Evolutionary conservation across 1,139 yeast genomes (phyloP).

Genomic region (Debaryomyces coudertii): DNA sequence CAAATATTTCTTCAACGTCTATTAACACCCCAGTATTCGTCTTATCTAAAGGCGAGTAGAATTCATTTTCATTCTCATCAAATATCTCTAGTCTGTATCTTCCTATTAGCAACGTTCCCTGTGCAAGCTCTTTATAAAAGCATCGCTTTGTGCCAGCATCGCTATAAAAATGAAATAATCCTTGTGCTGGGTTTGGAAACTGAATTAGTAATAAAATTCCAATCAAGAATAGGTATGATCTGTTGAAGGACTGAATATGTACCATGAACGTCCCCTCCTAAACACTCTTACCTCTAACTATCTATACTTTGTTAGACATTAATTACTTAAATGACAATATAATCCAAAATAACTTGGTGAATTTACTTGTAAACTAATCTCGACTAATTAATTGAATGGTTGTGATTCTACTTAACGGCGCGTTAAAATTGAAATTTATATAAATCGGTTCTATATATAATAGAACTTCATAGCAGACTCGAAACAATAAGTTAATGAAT

Average conservation of each 20-base stretch:
- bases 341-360: not conserved
- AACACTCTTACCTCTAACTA: not conserved
- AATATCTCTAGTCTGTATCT: constrained; percentile 58
- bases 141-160: constrained; percentile 64
- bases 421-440: constrained; percentile 5
- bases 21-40: constrained; percentile 42
- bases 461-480: not conserved
- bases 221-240: constrained; percentile 1
- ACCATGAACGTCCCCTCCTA: constrained; percentile 1
- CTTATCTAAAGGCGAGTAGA: constrained; percentile 42
- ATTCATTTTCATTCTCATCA: constrained; percentile 47
- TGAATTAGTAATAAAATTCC: constrained; percentile 5
- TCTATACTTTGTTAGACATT: not conserved
- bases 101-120: constrained; percentile 63
- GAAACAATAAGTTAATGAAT: constrained; percentile 54
- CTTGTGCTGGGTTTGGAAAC: constrained; percentile 1
- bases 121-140: constrained; percentile 65
- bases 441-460: not conserved
- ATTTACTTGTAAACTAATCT: not conserved
- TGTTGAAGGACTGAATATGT: not conserved
- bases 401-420: not conserved
- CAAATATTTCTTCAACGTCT: constrained; percentile 64
- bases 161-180: constrained; percentile 50
- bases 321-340: not conserved
- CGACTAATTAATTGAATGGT: not conserved